These are phyloP conservation scores for Xylariaceae sp. DNA, from an alignment of 2,329 filamentous ascomycete genomes.

Conservation along the genomic window DNA sequence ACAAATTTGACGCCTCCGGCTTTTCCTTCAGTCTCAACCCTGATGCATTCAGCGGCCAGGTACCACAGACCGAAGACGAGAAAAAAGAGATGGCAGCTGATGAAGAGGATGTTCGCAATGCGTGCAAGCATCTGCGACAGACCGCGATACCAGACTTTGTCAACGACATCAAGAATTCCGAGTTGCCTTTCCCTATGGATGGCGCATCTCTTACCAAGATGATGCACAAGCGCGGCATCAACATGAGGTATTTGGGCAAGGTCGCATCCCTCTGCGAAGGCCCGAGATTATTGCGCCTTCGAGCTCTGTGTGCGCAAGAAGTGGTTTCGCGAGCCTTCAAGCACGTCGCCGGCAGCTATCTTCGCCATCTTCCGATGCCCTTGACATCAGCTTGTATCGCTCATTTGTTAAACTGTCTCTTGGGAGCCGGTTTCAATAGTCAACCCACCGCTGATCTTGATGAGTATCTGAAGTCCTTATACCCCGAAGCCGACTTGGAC, in stretches of 20 bases:
- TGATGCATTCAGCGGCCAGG: slow-evolving; percentile 90
- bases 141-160: slow-evolving; percentile 82
- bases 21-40: slow-evolving; percentile 91
- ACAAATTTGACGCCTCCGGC: slow-evolving; percentile 78
- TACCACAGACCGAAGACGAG: slow-evolving; percentile 85
- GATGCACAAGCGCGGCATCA: slow-evolving; percentile 95
- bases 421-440: slow-evolving; percentile 74
- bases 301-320: slow-evolving; percentile 77
- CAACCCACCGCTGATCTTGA: slow-evolving; percentile 78
- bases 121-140: slow-evolving; percentile 73
- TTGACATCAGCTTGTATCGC: slow-evolving; percentile 77
- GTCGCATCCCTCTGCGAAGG: slow-evolving; percentile 70
- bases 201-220: slow-evolving; percentile 85
- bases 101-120: slow-evolving; percentile 82
- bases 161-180: slow-evolving; percentile 83
- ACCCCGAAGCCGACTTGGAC: slow-evolving; percentile 75
- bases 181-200: slow-evolving; percentile 98
- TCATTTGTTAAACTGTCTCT: slow-evolving; percentile 89
- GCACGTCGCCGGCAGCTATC: slow-evolving; percentile 76
- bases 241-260: slow-evolving; percentile 91
- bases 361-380: slow-evolving; percentile 75
- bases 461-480: slow-evolving; percentile 68
- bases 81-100: slow-evolving; percentile 80
- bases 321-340: slow-evolving; percentile 97
- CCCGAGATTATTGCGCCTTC: slow-evolving; percentile 72